Evolutionary conservation across 306 rosid species (phyloP).

Genomic region (Chamaecrista fasciculata): DNA sequence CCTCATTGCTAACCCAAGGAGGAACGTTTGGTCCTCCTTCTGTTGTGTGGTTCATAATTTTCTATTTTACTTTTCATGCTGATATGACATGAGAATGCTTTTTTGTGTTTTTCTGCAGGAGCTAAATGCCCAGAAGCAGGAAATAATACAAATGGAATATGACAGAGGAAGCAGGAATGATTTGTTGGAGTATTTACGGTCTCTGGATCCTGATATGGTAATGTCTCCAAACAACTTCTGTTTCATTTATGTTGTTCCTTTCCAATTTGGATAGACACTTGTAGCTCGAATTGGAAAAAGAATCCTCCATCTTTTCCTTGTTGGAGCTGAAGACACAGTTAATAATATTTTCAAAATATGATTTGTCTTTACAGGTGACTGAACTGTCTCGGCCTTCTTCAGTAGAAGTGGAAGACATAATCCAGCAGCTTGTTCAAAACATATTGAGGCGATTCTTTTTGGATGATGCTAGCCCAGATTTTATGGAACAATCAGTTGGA

Average conservation of each 20-base stretch:
- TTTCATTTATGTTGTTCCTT: neutral
- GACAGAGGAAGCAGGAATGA: conserved; percentile 69
- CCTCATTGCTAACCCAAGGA: neutral
- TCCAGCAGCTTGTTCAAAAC: conserved; percentile 80
- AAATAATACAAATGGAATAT: conserved; percentile 55
- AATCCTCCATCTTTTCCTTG: neutral
- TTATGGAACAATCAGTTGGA: conserved; percentile 40
- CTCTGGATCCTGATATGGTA: conserved; percentile 90
- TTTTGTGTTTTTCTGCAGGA: conserved; percentile 59
- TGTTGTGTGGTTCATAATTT: conserved; percentile 15
- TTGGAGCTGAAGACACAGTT: neutral
- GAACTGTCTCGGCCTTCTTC: conserved; percentile 84
- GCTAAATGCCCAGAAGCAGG: conserved; percentile 62
- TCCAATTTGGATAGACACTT: neutral
- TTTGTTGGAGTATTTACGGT: conserved; percentile 81
- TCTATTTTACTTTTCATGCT: conserved; percentile 22
- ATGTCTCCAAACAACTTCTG: neutral
- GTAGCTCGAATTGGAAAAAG: neutral
- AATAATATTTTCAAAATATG: conserved; percentile 6
- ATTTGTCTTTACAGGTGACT: conserved; percentile 55
- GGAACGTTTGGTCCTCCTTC: neutral
- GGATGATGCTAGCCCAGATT: conserved; percentile 53
- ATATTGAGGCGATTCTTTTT: conserved; percentile 54
- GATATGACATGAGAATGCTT: conserved; percentile 17
- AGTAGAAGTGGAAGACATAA: conserved; percentile 83